Evolutionary conservation across 164 flowering plant genomes (phyloP).

Genomic region (Vitis rupestris): DNA sequence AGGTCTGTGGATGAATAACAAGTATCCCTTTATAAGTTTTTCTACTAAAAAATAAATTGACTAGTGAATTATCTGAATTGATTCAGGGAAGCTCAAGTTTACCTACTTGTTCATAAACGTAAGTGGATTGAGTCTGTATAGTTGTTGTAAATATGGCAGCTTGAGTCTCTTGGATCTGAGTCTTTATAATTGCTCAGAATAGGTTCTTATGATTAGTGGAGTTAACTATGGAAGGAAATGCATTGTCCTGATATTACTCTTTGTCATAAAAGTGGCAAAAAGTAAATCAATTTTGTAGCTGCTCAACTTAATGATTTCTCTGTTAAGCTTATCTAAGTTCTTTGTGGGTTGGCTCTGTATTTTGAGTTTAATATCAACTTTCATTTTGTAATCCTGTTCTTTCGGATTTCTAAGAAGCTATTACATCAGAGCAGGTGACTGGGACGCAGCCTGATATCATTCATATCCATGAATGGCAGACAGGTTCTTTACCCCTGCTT

Average conservation of each 20-base stretch:
- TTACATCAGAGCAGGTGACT: conserved; percentile 39
- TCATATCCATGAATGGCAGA: conserved; percentile 78
- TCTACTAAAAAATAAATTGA: no score
- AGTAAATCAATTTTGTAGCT: neutral
- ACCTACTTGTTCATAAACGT: no score
- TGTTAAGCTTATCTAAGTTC: neutral
- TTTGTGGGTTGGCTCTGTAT: neutral
- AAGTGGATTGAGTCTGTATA: no score
- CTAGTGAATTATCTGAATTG: no score
- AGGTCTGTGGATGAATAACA: conserved; percentile 38
- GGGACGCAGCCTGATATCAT: conserved; percentile 63
- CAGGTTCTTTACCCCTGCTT: conserved; percentile 59
- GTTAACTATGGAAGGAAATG: neutral
- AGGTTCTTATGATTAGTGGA: no score
- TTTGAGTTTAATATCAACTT: conserved; percentile 1
- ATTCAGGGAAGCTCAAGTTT: no score
- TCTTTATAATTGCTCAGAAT: no score
- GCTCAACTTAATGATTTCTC: neutral
- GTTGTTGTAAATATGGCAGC: no score
- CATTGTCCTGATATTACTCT: neutral
- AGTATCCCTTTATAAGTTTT: neutral
- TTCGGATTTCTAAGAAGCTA: conserved; percentile 1
- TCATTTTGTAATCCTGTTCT: neutral
- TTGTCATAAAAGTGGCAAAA: neutral
- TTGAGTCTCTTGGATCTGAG: no score